Evolutionary conservation across 1,139 yeast genomes (phyloP).

Genomic region (Taphrina pruni): DNA sequence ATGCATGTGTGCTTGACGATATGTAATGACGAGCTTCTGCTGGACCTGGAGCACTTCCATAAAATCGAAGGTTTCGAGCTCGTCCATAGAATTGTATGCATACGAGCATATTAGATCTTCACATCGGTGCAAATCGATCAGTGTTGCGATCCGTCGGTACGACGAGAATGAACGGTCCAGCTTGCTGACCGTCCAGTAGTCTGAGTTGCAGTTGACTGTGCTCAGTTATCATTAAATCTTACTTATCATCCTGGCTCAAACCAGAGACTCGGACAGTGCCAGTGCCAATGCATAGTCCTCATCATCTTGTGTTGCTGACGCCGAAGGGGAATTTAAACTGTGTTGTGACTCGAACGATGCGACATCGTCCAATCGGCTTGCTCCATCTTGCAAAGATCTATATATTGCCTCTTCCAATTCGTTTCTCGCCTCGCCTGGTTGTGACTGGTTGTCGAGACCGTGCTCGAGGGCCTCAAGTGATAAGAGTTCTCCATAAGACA

Average conservation of each 20-base stretch:
- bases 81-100: too few relatives aligned
- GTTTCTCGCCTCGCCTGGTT: not conserved
- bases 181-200: too few relatives aligned
- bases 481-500: constrained; percentile 19
- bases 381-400: constrained; percentile 8
- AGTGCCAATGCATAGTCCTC: constrained; percentile 14
- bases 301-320: not conserved
- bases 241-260: not conserved
- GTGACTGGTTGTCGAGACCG: not conserved
- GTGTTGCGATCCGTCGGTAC: too few relatives aligned
- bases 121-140: too few relatives aligned
- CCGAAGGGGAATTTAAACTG: not conserved
- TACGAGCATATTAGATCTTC: too few relatives aligned
- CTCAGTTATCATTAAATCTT: too few relatives aligned
- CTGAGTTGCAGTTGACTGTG: too few relatives aligned
- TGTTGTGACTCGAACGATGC: not conserved
- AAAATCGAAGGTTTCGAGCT: too few relatives aligned
- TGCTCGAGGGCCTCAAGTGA: constrained; percentile 15
- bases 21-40: too few relatives aligned
- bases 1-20: too few relatives aligned
- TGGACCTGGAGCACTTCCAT: too few relatives aligned
- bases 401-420: constrained; percentile 15
- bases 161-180: too few relatives aligned
- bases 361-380: not conserved
- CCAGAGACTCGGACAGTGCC: constrained; percentile 18